A percentile compares a stretch with the other conserved stretches of the same genome.
Conservation (phyloP, 345 rosid genomes). For the Eucalyptus caleyi region DNA sequence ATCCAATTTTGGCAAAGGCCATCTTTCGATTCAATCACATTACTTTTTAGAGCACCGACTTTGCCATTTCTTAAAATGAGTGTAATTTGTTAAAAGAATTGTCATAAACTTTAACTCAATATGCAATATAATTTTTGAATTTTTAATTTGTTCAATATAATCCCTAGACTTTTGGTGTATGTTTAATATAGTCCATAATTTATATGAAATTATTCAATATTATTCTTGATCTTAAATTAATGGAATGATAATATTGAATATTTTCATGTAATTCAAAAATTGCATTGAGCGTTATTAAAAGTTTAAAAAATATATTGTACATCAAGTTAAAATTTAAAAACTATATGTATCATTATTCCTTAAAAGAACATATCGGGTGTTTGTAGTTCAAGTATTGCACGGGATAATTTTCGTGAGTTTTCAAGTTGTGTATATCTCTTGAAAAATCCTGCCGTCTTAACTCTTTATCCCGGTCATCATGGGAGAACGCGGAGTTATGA, state of each 20-base stretch:
- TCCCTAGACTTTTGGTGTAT: accelerated
- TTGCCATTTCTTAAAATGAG: background rate
- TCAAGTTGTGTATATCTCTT: background rate
- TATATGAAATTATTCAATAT: too few relatives aligned
- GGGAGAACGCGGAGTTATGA: background rate
- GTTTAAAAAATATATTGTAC: accelerated
- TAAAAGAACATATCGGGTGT: background rate
- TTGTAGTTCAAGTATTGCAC: background rate
- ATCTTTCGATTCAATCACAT: background rate
- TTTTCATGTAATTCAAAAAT: too few relatives aligned
- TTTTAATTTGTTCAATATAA: accelerated
- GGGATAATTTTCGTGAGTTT: background rate
- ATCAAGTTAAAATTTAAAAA: too few relatives aligned
- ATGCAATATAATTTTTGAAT: too few relatives aligned
- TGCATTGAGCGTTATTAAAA: accelerated
- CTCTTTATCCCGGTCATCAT: background rate
- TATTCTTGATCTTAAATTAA: too few relatives aligned
- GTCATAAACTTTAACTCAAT: too few relatives aligned
- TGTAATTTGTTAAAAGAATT: background rate
- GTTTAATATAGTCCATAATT: too few relatives aligned
- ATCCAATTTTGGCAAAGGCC: background rate
- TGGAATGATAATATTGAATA: accelerated
- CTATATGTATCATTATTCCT: too few relatives aligned
- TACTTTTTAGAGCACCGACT: background rate
- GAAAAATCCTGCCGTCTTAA: background rate